Base-by-base conservation (phyloP, 257 asterid genomes). In the Capsicum baccatum region DNA sequence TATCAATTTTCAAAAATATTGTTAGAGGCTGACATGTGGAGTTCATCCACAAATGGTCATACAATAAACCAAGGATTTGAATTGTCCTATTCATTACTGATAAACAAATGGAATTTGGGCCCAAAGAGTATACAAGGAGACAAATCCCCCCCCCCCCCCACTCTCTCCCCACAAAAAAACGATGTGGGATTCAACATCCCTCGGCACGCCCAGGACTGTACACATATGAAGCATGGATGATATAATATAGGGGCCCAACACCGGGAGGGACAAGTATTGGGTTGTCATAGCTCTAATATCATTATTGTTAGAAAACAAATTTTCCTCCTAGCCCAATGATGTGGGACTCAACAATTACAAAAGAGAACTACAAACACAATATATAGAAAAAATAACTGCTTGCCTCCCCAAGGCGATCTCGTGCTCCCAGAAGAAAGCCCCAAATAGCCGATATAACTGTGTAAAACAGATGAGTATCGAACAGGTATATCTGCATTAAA, bases 381-480 rank as follows among this genome's bases (percentile, higher is more conserved):
- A 67, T 68, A 19, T 48, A 82, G 57, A 33, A 50, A 26, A 33
- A 79, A 63, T 84, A 79, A 67, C 84, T 13, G 39, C 71, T 86
- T 86, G 91, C 99, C 95, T 96, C 99, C 84, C 99, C 99, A 57
- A 94, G 98, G 39, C 98, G 98, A 89, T 94, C 98, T 87, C 97
- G 93, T 80, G 98, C 98, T 62, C 99, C 99, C 80, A 96, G 90
- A 89, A 96, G 92, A 87, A 96, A 94, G 73, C 99, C 98, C 93
- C 91, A 89, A 19, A 96, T 79, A 82, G 98, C 97, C 79, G 99
- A 96, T 85, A 96, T 86, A 85, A 96, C 80, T 35, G 98, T 96
- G 92, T 96, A 96, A 93, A 96, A 95, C 58, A 95, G 86, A 86
- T 96, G 94, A 88, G 92, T 92, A 85, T 96, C 99, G 84, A 96